Percentiles rank a stretch among this genome's conserved stretches.
Conservation (phyloP, 495 filamentous ascomycete species). For the Tetracladium setigerum region DNA sequence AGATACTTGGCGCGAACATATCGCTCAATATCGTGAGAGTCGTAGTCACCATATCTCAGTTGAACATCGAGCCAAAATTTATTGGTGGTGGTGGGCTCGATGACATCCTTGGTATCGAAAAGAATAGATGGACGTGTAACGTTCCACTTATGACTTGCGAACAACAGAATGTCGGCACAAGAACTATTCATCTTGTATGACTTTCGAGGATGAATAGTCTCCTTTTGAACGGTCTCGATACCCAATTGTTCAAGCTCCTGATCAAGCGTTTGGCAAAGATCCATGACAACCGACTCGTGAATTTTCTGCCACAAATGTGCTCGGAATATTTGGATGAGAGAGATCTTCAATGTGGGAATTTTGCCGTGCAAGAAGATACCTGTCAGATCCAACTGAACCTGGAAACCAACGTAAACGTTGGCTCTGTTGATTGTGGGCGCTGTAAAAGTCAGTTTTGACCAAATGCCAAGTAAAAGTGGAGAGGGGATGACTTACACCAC, state of each 20-base stretch:
- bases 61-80: constrained; percentile 99
- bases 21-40: constrained; percentile 97
- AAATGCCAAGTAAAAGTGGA: neutral
- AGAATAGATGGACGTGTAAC: constrained; percentile 88
- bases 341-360: constrained; percentile 98
- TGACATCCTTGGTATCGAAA: constrained; percentile 94
- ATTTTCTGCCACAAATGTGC: constrained; percentile 99
- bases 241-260: constrained; percentile 94
- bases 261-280: constrained; percentile 98
- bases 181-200: constrained; percentile 99
- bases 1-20: constrained; percentile 98
- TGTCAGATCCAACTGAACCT: constrained; percentile 96
- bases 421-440: constrained; percentile 65
- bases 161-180: constrained; percentile 95
- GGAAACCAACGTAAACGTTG: constrained; percentile 92
- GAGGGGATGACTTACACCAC: constrained; percentile 56
- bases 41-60: constrained; percentile 96
- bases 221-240: constrained; percentile 98
- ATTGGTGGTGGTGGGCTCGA: constrained; percentile 91
- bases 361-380: constrained; percentile 99
- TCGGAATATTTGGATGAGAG: constrained; percentile 98
- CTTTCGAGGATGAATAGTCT: constrained; percentile 98
- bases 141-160: constrained; percentile 98
- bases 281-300: constrained; percentile 98
- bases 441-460: neutral